These are phyloP conservation scores for Lodderomyces elongisporus DNA, from an alignment of 1,139 yeast species.

Conservation along the genomic window DNA sequence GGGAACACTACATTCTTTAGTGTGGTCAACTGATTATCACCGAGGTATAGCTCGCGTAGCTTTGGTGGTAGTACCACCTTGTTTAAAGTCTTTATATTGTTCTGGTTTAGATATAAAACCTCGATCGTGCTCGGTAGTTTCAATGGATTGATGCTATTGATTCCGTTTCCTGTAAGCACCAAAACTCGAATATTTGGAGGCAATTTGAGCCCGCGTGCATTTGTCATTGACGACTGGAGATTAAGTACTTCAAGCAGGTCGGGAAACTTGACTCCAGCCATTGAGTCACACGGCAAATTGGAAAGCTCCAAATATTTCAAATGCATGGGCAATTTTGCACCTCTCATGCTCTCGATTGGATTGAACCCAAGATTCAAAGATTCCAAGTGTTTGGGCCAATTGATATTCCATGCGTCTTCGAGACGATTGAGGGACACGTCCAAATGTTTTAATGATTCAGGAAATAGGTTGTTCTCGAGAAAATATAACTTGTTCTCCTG, in stretches of 20 bases:
- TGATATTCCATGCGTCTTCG: constrained; percentile 36
- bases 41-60: constrained; percentile 35
- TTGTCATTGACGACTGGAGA: constrained; percentile 44
- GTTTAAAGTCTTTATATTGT: constrained; percentile 43
- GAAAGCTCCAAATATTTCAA: constrained; percentile 36
- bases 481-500: constrained; percentile 39
- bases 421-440: constrained; percentile 41
- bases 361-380: constrained; percentile 33
- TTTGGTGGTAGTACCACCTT: constrained; percentile 39
- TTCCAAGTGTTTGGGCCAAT: constrained; percentile 31
- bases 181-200: constrained; percentile 29
- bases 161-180: constrained; percentile 39
- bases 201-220: constrained; percentile 41
- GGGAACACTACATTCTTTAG: constrained; percentile 44
- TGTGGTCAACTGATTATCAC: constrained; percentile 42
- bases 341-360: constrained; percentile 43
- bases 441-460: constrained; percentile 25
- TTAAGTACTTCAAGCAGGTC: constrained; percentile 35
- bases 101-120: constrained; percentile 32
- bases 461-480: constrained; percentile 38
- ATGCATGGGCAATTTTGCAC: constrained; percentile 38
- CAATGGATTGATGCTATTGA: constrained; percentile 44
- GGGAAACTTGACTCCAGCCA: constrained; percentile 46
- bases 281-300: constrained; percentile 43
- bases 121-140: constrained; percentile 40